Evolutionary conservation across 805 yeast species (phyloP), one percentile per base, ranked within the genome.

Genomic region (Wickerhamomyces canadensis): DNA sequence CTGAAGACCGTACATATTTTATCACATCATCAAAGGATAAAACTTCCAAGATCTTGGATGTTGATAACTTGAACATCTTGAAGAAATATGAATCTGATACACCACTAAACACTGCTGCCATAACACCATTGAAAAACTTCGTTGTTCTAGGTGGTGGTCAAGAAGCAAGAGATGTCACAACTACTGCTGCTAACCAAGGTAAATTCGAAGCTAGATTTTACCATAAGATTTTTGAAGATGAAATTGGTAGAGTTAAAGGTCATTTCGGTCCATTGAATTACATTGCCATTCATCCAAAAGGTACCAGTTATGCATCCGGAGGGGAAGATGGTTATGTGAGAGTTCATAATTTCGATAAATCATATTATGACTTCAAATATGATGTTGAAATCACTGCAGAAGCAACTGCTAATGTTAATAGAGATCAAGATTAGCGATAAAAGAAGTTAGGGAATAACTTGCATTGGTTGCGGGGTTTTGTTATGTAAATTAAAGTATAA

Each of bases 311-410:
- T 61, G 89, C 94, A n/a, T 82, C 95, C 41, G 99, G 98, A 35
- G 95, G 96, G 58, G 98, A 93, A 72, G 99, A 93, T 70, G 99
- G 99, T 63, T 86, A 78, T 56, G 84, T 93, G 45, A 86, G 98
- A 68, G 75, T 93, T 45, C 97, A 93, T 65, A 80, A 81, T 52
- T 93, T 88, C 65, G 97, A 89, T 59, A 86, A 87, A 67, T 74
- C 86, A 15, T 93, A 91, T 68, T 89, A 75, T 62, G 98, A 93
- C 48, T 93, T 93, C 67, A 80, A 80, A 59, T 89, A 85, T 58
- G 97, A 89, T 59, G 91, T 84, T 50, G 95, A 87, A 63, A 80
- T 82, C 63, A 81, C 89, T 37, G 86, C 85, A 48, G 71, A 65
- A 46, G 71, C 68, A 35, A 57, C 51, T 18, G 47, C 52, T 6